These are phyloP conservation scores for Schrenkiella parvula DNA, from an alignment of 345 rosid genomes.

Conservation along the genomic window DNA sequence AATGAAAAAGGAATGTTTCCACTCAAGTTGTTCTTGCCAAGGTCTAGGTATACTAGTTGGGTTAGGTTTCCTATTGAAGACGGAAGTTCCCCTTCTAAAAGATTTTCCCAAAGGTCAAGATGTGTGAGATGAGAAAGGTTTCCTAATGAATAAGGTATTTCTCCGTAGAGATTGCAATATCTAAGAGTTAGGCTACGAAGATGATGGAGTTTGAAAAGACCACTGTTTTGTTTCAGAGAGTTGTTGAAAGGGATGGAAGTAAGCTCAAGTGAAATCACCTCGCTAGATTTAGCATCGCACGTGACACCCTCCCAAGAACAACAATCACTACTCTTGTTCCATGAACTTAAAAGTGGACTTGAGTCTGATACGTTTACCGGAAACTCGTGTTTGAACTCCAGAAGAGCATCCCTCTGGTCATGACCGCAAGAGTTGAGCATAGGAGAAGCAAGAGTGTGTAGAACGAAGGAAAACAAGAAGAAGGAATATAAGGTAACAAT, in stretches of 20 bases:
- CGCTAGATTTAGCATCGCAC: not conserved
- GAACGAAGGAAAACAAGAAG: not conserved
- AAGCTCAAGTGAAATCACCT: not conserved
- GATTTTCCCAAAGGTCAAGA: not conserved
- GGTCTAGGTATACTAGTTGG: not conserved
- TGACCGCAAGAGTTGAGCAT: not conserved
- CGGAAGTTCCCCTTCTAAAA: not conserved
- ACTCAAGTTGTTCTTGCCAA: not conserved
- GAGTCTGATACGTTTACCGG: not conserved
- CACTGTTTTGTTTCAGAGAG: not conserved
- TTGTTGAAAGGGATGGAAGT: not conserved
- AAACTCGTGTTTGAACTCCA: not conserved
- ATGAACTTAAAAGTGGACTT: not conserved
- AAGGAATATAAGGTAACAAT: not conserved
- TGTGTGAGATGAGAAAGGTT: not conserved
- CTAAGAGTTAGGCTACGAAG: not conserved
- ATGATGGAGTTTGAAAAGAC: not conserved
- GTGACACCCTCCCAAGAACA: not conserved
- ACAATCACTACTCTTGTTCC: not conserved
- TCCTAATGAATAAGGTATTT: conserved; percentile 1
- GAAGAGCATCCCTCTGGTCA: not conserved
- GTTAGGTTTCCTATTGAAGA: not conserved
- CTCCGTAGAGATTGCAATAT: not conserved
- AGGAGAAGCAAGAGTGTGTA: not conserved
- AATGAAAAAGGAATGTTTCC: not conserved